Evolutionary conservation across 2,329 filamentous ascomycete genomes (phyloP), one percentile per base, ranked within the genome.

Genomic region (Botrytis cinerea): DNA sequence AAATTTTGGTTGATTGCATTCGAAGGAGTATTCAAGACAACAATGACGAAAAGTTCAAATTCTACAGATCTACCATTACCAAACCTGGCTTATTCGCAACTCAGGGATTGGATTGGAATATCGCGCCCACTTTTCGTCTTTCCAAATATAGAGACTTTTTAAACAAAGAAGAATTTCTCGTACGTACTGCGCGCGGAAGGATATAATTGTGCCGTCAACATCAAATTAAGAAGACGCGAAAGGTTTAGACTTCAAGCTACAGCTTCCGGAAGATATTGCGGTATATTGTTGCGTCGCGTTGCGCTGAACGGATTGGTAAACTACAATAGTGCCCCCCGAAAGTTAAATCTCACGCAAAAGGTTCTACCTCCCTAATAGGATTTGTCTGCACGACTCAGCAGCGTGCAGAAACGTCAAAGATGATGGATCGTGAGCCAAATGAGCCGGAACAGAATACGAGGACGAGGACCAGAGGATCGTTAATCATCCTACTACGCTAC

Each of bases 81-180:
- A 89, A 88, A 74, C 91, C 93, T 62, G 89, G 91, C 78, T 85
- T 98, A 35, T 84, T 97, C 28, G 91, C 94, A 0, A 95, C 95
- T 95, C 1, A 84, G 86, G 77, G 90, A 88, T 61, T 86, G 98
- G 45, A 90, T 93, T 68, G 90, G 79, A 95, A 93, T 75, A 97
- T 92, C 0, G 94, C 93, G 10, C 92, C 97, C 79, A 90, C 98
- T n/a, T 88, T 98, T 69, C 89, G 94, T 12, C 86, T 97, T 14
- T 91, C 93, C 0, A 93, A 97, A 89, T 98, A 61, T 91, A 92
- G 80, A 85, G 86, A n/a, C 87, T 90, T 18, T 14, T 28, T n/a
- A 57, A 28, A 89, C 78, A 93, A 89, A 71, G 89, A 90, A 22
- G 94, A 98, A 82, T 98, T 18, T 22, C 35, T 57, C 25, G 18